A percentile compares a stretch with the other conserved stretches of the same genome.
These are phyloP conservation scores for Myxozyma mucilagina DNA, from an alignment of 805 yeast genomes.

Conservation along the genomic window DNA sequence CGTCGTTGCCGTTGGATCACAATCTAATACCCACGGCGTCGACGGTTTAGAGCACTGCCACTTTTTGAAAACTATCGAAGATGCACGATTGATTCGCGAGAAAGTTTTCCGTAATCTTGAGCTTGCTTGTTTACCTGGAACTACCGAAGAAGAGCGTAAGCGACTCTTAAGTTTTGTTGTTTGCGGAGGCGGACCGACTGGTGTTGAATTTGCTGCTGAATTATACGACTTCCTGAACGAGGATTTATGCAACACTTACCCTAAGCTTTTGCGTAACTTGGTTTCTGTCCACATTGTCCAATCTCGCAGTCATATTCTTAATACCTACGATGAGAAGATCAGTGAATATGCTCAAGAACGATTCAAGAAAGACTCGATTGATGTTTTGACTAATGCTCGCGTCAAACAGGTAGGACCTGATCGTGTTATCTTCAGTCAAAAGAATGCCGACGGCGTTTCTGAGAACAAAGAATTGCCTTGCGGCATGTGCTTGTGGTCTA, in stretches of 20 bases:
- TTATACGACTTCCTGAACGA: constrained; percentile 65
- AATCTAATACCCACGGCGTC: constrained; percentile 69
- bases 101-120: constrained; percentile 59
- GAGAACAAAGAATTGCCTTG: constrained; percentile 54
- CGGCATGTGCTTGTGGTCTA: constrained; percentile 73
- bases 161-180: constrained; percentile 61
- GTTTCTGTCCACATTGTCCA: constrained; percentile 69
- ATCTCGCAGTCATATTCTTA: constrained; percentile 64
- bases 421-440: constrained; percentile 59
- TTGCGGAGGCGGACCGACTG: constrained; percentile 78
- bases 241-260: constrained; percentile 58
- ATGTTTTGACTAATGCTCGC: constrained; percentile 63
- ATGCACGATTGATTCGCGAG: constrained; percentile 57
- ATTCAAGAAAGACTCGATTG: constrained; percentile 62
- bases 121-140: constrained; percentile 64
- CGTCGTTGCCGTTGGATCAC: constrained; percentile 68
- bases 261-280: constrained; percentile 60
- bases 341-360: constrained; percentile 65
- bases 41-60: constrained; percentile 63
- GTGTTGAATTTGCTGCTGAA: constrained; percentile 74
- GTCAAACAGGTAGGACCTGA: constrained; percentile 59
- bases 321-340: constrained; percentile 66
- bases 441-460: constrained; percentile 46
- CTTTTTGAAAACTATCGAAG: constrained; percentile 66
- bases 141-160: constrained; percentile 62